These are phyloP conservation scores for Zalerion maritima DNA, from an alignment of 495 filamentous ascomycete genomes.

Conservation along the genomic window DNA sequence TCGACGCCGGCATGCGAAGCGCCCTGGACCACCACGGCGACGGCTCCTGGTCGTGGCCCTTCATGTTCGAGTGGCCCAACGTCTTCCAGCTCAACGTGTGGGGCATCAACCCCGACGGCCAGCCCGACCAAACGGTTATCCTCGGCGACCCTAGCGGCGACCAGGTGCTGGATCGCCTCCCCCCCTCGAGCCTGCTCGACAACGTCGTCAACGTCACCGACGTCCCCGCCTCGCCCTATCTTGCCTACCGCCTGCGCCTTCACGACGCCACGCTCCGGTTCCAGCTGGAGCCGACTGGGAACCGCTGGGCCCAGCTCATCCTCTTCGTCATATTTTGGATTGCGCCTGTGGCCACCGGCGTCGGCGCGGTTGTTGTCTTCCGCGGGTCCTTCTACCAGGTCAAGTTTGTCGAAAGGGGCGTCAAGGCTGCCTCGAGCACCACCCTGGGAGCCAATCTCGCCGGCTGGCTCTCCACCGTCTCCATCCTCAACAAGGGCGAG, in stretches of 20 bases:
- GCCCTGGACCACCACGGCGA: slow-evolving; percentile 36
- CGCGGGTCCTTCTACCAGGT: slow-evolving; percentile 54
- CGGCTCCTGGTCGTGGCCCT: slow-evolving; percentile 45
- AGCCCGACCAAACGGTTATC: slow-evolving; percentile 44
- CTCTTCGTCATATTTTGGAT: slow-evolving; percentile 43
- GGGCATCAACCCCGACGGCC: slow-evolving; percentile 52
- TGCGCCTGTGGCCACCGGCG: slow-evolving; percentile 37
- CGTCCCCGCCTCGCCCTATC: slow-evolving; percentile 36
- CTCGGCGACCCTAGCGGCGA: slow-evolving; percentile 49
- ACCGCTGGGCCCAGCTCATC: slow-evolving; percentile 39
- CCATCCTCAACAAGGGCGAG: slow-evolving; percentile 6
- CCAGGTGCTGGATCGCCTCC: slow-evolving; percentile 46
- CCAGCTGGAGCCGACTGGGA: slow-evolving; percentile 38
- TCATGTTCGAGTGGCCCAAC: slow-evolving; percentile 52
- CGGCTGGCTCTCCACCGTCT: slow-evolving; percentile 4
- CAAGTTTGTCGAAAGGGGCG: slow-evolving; percentile 55
- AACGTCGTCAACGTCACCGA: slow-evolving; percentile 48
- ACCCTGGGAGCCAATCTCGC: not conserved
- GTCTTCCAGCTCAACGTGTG: slow-evolving; percentile 52
- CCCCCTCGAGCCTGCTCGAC: slow-evolving; percentile 41
- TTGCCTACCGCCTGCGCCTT: slow-evolving; percentile 41
- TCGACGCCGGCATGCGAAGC: slow-evolving; percentile 46
- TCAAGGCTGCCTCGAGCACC: slow-evolving; percentile 23
- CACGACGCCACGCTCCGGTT: slow-evolving; percentile 42
- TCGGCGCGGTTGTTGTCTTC: slow-evolving; percentile 41